Evolutionary conservation across 2,329 filamentous ascomycete species (phyloP).

Genomic region (Cytospora chrysosperma): DNA sequence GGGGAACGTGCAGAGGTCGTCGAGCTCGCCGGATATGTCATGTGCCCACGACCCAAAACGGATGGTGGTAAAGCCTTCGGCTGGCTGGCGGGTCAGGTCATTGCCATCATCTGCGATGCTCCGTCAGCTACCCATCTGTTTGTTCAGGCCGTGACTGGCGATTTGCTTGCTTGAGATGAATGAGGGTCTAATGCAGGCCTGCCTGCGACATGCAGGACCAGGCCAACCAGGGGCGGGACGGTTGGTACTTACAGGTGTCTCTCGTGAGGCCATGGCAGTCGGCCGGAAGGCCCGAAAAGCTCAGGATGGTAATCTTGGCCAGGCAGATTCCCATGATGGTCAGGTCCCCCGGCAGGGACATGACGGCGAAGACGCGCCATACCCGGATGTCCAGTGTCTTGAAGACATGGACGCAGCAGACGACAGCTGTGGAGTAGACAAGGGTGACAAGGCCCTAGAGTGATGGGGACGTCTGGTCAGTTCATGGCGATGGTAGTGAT

Average conservation of each 20-base stretch:
- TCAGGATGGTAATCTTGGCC: constrained; percentile 27
- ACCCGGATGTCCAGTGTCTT: constrained; percentile 21
- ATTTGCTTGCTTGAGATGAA: neutral
- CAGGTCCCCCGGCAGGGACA: constrained; percentile 28
- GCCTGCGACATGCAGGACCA: neutral
- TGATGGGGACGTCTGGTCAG: neutral
- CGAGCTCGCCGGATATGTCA: constrained; percentile 22
- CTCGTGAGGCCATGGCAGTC: constrained; percentile 24
- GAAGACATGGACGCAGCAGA: constrained; percentile 26
- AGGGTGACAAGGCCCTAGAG: constrained; percentile 25
- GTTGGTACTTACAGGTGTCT: constrained; percentile 20
- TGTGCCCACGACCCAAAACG: constrained; percentile 17
- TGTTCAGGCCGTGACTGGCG: neutral
- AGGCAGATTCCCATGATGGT: constrained; percentile 28
- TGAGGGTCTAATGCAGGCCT: neutral
- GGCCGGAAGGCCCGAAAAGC: constrained; percentile 22
- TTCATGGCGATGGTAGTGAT: neutral
- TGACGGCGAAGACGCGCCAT: constrained; percentile 26
- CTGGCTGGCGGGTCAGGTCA: constrained; percentile 21
- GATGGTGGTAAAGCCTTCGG: constrained; percentile 20
- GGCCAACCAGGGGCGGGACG: neutral
- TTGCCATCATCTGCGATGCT: constrained; percentile 13
- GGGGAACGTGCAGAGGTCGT: constrained; percentile 24
- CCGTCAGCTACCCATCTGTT: neutral
- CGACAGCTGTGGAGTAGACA: constrained; percentile 26